Conservation (phyloP, 345 rosid genomes). For the Gossypium sturtianum region DNA sequence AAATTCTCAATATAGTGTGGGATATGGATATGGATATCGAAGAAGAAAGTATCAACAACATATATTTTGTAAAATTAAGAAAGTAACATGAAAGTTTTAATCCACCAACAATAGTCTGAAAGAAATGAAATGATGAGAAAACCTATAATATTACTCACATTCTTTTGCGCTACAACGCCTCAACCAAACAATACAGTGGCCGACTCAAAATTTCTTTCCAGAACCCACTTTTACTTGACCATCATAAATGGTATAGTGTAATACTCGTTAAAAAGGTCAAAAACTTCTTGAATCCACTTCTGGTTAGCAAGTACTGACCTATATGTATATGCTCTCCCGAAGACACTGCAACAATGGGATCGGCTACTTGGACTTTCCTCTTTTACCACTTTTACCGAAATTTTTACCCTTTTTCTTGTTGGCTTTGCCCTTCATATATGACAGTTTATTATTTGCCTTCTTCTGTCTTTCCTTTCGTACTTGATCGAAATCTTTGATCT, state of each 20-base stretch:
- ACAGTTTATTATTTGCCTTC: slow-evolving; percentile 50
- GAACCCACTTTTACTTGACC: neutral
- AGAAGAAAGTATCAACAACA: too few species aligned
- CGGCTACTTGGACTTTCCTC: slow-evolving; percentile 32
- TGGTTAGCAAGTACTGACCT: neutral
- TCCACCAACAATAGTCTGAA: neutral
- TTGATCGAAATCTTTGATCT: slow-evolving; percentile 80
- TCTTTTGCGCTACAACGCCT: neutral
- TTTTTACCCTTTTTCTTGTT: slow-evolving; percentile 36
- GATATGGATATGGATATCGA: too few species aligned
- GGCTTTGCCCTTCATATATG: slow-evolving; percentile 58
- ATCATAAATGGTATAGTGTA: neutral
- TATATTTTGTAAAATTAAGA: too few species aligned
- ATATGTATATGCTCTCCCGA: neutral
- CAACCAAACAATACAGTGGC: neutral
- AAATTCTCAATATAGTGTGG: neutral
- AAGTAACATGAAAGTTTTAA: neutral
- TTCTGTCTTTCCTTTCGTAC: slow-evolving; percentile 84
- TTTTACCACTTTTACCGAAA: slow-evolving; percentile 28
- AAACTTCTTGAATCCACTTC: slow-evolving; percentile 7
- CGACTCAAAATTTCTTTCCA: neutral
- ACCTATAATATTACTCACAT: neutral
- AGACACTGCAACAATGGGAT: neutral
- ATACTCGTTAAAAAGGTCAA: neutral
- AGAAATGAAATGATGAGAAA: neutral